Evolutionary conservation across 108 stramenopile genomes (phyloP), one percentile per base, ranked within the genome.

Genomic region (Parmales sp.): DNA sequence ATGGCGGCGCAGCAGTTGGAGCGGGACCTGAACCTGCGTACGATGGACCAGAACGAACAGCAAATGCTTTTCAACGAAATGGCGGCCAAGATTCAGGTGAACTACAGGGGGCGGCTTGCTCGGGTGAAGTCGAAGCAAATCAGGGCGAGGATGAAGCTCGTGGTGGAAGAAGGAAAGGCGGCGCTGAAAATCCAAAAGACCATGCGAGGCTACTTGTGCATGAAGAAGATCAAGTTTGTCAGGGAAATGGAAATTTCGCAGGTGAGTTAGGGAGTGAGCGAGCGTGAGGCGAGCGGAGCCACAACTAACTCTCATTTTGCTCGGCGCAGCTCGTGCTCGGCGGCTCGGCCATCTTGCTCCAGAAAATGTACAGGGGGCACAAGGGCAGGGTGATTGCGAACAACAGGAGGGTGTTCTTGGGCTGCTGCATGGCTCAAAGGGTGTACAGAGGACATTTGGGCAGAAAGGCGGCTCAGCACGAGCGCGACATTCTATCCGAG

Each of bases 21-120:
- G 34, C 44, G 66, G 13, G 66, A 67, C 29, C 6, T 29, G 45
- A 44, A 9, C 31, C 38, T 78, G 48, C 68, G 76, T 13, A 75
- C 72, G 2, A 72, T 73, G 38, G 71, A 73, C 67, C 60, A 31
- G 6, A 34, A 37, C 38, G 74, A 80, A 41, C 45, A 54, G 51
- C 70, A 72, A 51, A 73, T 34, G 72, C 65, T 67, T n/a, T 67
- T 67, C 45, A 28, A 48, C 68, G 39, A 38, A 39, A 72, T 73
- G 73, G 75, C 64, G 67, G 31, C 48, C 45, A 51, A 45, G 68
- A 73, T 81, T 26, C 78, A 81, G 71, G 19, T 8, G 39, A 38
- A 74, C 19, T 60, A 39, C 25, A 69, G 80, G 41, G 46, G 51
- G 18, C 25, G 28, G 7, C 7, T 78, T 5, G 80, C 71, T 6